Evolutionary conservation across 78 protist species (phyloP).

Genomic region (Dictyostelium capitatum): DNA sequence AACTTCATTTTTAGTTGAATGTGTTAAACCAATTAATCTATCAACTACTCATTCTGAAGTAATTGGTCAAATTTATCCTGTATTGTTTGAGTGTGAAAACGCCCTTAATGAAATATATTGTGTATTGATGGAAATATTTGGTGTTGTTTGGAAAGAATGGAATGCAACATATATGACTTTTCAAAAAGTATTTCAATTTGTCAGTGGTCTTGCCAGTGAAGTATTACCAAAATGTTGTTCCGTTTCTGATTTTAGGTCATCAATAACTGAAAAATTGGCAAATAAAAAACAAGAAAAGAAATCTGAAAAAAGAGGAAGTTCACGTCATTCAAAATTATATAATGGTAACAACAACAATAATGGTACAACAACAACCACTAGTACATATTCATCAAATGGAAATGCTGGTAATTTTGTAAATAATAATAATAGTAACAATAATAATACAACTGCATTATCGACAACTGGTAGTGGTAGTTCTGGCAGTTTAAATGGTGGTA

Average conservation of each 20-base stretch:
- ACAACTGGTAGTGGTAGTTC: conserved; percentile 6
- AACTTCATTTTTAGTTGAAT: conserved; percentile 32
- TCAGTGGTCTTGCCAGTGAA: conserved; percentile 21
- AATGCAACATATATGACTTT: conserved; percentile 67
- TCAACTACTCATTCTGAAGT: neutral
- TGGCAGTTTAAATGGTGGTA: neutral
- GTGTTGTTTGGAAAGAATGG: conserved; percentile 58
- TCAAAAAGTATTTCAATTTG: conserved; percentile 22
- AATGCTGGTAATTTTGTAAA: no score
- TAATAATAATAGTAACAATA: neutral
- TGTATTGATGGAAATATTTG: conserved; percentile 40
- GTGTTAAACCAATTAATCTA: conserved; percentile 40
- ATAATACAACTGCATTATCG: neutral
- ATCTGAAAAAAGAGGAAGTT: conserved; percentile 14
- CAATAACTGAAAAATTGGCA: neutral
- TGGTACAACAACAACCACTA: neutral
- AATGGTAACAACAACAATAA: neutral
- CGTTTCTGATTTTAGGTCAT: conserved; percentile 1
- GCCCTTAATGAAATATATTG: conserved; percentile 44
- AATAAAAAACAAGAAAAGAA: conserved; percentile 14
- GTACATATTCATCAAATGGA: neutral
- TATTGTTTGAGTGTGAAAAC: conserved; percentile 24
- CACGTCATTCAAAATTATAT: conserved; percentile 46
- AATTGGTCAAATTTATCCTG: conserved; percentile 22
- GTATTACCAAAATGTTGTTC: conserved; percentile 15